Percentiles rank a stretch among this genome's conserved stretches.
Evolutionary conservation across 768 basidiomycete genomes (phyloP).

Genomic region (Naganishia vaughanmartiniae): DNA sequence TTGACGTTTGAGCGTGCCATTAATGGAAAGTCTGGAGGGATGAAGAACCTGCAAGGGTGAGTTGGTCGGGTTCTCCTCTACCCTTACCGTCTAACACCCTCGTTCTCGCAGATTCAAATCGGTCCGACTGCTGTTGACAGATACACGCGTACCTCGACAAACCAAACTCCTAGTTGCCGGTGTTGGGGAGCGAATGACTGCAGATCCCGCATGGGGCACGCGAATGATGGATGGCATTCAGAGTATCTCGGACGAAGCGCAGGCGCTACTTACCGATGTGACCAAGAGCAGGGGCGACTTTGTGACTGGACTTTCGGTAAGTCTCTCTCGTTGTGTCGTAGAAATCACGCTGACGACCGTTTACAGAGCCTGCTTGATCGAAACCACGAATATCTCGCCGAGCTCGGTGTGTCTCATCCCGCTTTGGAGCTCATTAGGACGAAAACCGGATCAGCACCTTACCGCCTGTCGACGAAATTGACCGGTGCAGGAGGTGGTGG

Average conservation of each 20-base stretch:
- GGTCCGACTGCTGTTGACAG: slow-evolving; percentile 81
- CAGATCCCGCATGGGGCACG: slow-evolving; percentile 81
- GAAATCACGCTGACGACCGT: neutral
- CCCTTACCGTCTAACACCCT: neutral
- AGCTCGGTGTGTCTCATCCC: slow-evolving; percentile 87
- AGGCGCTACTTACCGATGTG: slow-evolving; percentile 68
- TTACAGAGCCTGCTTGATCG: slow-evolving; percentile 73
- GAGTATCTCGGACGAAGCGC: slow-evolving; percentile 76
- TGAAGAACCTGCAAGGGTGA: slow-evolving; percentile 82
- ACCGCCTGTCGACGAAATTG: slow-evolving; percentile 71
- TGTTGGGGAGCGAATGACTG: slow-evolving; percentile 60
- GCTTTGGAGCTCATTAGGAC: slow-evolving; percentile 74
- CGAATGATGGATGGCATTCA: slow-evolving; percentile 77
- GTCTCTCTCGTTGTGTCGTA: slow-evolving; percentile 46
- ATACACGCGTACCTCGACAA: slow-evolving; percentile 88
- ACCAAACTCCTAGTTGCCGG: slow-evolving; percentile 90
- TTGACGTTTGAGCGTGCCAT: slow-evolving; percentile 81
- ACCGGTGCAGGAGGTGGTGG: slow-evolving; percentile 98
- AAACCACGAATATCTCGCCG: slow-evolving; percentile 80
- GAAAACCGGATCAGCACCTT: slow-evolving; percentile 65
- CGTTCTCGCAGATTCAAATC: slow-evolving; percentile 73
- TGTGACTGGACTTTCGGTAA: slow-evolving; percentile 67
- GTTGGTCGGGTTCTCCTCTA: slow-evolving; percentile 39
- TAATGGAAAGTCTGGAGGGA: slow-evolving; percentile 70
- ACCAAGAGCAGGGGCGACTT: slow-evolving; percentile 54